A percentile compares a stretch with the other conserved stretches of the same genome.
Conservation (phyloP, 169 alveolate species). For the Cytauxzoon felis region DNA sequence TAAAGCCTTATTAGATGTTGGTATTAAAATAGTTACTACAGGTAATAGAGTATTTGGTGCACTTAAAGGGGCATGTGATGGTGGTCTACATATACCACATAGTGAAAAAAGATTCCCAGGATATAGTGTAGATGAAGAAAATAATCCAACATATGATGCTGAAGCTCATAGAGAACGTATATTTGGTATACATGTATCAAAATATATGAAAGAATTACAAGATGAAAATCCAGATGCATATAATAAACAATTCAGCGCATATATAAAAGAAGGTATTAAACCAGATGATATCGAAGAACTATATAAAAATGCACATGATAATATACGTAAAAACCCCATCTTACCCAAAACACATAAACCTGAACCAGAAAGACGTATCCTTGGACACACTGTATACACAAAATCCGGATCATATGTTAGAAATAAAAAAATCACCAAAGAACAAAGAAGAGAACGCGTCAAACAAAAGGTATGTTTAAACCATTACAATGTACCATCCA, state of each 20-base stretch:
- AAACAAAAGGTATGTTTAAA: constrained; percentile 85
- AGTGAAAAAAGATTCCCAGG: constrained; percentile 98
- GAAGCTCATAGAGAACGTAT: constrained; percentile 97
- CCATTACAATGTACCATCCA: no score
- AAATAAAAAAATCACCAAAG: constrained; percentile 84
- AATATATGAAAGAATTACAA: constrained; percentile 92
- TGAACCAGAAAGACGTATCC: constrained; percentile 75
- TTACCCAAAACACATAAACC: constrained; percentile 79
- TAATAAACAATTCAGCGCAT: constrained; percentile 92
- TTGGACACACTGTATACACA: constrained; percentile 82
- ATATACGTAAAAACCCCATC: constrained; percentile 94
- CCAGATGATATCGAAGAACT: constrained; percentile 93
- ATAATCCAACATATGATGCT: constrained; percentile 90
- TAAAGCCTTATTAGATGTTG: constrained; percentile 98
- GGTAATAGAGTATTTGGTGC: constrained; percentile 99
- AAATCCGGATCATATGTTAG: constrained; percentile 87
- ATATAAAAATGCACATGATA: constrained; percentile 95
- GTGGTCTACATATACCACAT: constrained; percentile 99
- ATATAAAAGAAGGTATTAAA: constrained; percentile 87
- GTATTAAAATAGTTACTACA: constrained; percentile 96
- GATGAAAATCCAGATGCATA: constrained; percentile 95
- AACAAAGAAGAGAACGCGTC: constrained; percentile 92
- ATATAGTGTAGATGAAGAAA: constrained; percentile 85
- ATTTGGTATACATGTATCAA: constrained; percentile 96
- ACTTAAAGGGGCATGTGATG: constrained; percentile 99